phyloP scores from a whole-genome alignment of 1,284 basidiomycete genomes.

The Pseudomicrostroma phylloplanum region DNA sequence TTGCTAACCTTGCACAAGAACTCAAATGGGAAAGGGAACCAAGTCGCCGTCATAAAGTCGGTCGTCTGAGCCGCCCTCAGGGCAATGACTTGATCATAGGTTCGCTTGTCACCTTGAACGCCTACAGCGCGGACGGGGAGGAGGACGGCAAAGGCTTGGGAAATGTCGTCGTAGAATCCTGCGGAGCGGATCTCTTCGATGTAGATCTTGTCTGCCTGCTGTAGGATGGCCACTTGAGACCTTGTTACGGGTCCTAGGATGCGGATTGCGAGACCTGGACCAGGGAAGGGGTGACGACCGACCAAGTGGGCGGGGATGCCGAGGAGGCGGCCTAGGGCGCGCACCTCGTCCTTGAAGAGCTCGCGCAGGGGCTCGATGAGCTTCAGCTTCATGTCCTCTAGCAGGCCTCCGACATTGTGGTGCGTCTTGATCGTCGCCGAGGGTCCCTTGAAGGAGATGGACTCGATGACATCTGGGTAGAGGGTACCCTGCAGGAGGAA shows the following conservation, averaged over 20 bases:
- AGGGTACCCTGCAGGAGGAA: constrained; percentile 97
- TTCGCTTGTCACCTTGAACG: constrained; percentile 93
- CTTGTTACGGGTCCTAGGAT: constrained; percentile 91
- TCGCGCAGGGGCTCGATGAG: constrained; percentile 95
- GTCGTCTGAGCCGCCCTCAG: constrained; percentile 46
- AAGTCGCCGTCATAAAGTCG: constrained; percentile 51
- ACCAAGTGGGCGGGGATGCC: constrained; percentile 88
- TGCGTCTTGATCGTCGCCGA: constrained; percentile 99
- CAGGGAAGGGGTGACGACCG: constrained; percentile 97
- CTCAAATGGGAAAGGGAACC: constrained; percentile 80
- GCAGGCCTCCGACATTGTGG: constrained; percentile 93
- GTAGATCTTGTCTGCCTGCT: constrained; percentile 91
- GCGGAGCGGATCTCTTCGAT: constrained; percentile 95
- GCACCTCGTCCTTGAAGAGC: constrained; percentile 98
- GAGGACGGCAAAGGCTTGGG: constrained; percentile 93
- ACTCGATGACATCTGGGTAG: constrained; percentile 98
- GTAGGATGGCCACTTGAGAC: constrained; percentile 87
- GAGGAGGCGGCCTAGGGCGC: constrained; percentile 81
- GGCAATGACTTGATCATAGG: constrained; percentile 79
- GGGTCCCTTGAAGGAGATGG: constrained; percentile 98
- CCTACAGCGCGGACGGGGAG: constrained; percentile 95
- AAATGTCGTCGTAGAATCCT: constrained; percentile 85
- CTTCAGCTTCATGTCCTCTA: constrained; percentile 98
- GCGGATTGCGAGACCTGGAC: constrained; percentile 96
- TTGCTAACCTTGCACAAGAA: constrained; percentile 87